Evolutionary conservation across 73 alveolate genomes (phyloP).

Genomic region (Symbiodinium pilosum): DNA sequence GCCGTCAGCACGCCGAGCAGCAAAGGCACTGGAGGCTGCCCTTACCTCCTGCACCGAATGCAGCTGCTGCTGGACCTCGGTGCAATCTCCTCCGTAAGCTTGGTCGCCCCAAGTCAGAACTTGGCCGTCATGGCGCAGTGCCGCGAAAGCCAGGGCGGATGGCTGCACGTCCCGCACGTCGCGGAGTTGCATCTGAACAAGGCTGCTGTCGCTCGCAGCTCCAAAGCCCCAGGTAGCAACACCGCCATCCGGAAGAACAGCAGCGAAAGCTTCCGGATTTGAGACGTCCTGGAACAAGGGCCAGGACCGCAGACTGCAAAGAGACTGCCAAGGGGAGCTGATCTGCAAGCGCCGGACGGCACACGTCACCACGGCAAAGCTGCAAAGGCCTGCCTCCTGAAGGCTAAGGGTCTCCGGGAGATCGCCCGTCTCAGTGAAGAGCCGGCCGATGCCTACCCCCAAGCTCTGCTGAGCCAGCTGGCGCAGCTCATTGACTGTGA

Average conservation of each 20-base stretch:
- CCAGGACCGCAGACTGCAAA: not conserved
- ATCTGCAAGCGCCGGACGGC: not conserved
- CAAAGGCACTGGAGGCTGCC: not conserved
- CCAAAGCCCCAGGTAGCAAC: not conserved
- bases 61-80: not conserved
- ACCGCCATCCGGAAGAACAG: not conserved
- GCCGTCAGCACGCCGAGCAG: not conserved
- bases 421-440: not conserved
- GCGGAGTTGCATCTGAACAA: not conserved
- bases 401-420: not conserved
- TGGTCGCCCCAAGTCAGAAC: not conserved
- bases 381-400: not conserved
- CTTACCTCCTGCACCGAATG: not conserved
- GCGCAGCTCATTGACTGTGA: not conserved
- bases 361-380: not conserved
- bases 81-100: not conserved
- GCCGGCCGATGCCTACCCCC: not conserved
- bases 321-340: not conserved
- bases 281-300: not conserved
- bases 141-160: not conserved
- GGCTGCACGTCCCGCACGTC: not conserved
- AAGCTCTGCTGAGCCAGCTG: not conserved
- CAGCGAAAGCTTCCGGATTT: not conserved
- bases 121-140: not conserved
- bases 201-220: not conserved